phyloP scores from a whole-genome alignment of 2,329 filamentous ascomycete species.

The Colletotrichum sp. region DNA sequence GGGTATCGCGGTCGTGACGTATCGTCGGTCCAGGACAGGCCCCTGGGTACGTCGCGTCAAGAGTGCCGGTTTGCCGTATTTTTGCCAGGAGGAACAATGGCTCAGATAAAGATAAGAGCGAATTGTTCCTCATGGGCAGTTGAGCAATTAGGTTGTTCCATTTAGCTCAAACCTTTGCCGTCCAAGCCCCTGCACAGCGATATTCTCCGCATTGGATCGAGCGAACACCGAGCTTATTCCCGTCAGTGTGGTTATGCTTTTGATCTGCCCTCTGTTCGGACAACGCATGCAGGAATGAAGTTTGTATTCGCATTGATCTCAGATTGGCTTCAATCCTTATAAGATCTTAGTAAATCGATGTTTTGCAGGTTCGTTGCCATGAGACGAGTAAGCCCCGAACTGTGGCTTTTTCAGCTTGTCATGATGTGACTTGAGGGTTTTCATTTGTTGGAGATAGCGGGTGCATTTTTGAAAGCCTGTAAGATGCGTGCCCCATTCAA shows the following conservation, averaged over 20 bases:
- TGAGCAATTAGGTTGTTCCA: not conserved
- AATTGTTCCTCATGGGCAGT: not conserved
- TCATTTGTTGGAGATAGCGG: not conserved
- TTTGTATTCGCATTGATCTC: not conserved
- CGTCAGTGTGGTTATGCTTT: not conserved
- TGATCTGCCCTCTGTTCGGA: not conserved
- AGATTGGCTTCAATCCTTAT: not conserved
- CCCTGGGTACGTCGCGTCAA: not conserved
- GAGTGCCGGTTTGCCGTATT: not conserved
- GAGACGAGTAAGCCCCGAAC: not conserved
- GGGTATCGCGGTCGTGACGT: not conserved
- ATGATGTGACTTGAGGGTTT: not conserved
- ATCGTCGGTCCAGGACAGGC: not conserved
- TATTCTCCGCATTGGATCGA: not conserved
- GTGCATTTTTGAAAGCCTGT: not conserved
- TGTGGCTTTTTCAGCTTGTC: not conserved
- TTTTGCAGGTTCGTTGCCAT: not conserved
- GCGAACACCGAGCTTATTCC: not conserved
- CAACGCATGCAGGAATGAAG: not conserved
- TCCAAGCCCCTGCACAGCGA: not conserved
- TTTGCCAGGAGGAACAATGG: not conserved
- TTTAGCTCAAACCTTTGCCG: not conserved
- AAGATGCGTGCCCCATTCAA: not conserved
- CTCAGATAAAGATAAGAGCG: not conserved
- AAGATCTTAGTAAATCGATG: not conserved